These are phyloP conservation scores for Ensete ventricosum DNA, from an alignment of 176 grass and related monocot species.

Conservation along the genomic window DNA sequence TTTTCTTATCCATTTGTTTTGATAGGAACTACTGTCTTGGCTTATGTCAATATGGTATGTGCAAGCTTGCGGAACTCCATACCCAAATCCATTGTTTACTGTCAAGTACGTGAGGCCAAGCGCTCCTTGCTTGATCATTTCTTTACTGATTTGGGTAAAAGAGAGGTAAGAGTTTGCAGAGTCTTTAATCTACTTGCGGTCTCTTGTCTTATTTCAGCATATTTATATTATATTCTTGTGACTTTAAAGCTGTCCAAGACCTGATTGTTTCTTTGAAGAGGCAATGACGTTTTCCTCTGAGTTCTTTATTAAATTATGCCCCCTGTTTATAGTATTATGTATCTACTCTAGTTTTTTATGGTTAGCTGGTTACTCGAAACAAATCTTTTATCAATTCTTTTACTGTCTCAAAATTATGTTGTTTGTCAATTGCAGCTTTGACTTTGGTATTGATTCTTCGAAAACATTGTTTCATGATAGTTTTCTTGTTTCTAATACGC, in stretches of 20 bases:
- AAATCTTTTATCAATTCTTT: too few relatives aligned
- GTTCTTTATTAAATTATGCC: too few relatives aligned
- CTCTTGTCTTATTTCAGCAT: background rate
- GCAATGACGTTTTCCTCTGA: too few relatives aligned
- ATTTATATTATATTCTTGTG: background rate
- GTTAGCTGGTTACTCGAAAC: too few relatives aligned
- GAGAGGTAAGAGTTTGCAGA: conserved; percentile 50
- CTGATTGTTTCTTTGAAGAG: background rate
- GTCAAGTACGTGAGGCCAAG: conserved; percentile 94
- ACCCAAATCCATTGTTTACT: conserved; percentile 92
- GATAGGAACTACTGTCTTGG: conserved; percentile 76
- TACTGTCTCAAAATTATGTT: too few relatives aligned
- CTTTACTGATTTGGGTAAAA: conserved; percentile 91
- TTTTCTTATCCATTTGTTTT: conserved; percentile 13
- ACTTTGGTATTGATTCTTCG: too few relatives aligned
- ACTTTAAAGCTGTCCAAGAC: background rate
- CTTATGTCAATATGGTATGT: conserved; percentile 91
- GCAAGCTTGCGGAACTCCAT: conserved; percentile 85
- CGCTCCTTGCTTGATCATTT: conserved; percentile 97
- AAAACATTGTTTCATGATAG: too few relatives aligned
- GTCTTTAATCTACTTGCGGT: background rate
- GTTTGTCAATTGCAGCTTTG: too few relatives aligned
- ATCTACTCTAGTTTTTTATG: too few relatives aligned
- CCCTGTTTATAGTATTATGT: too few relatives aligned
- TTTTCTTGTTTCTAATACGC: too few relatives aligned